Evolutionary conservation across 2,329 filamentous ascomycete genomes (phyloP).

Genomic region (Elsinoe ampelina): DNA sequence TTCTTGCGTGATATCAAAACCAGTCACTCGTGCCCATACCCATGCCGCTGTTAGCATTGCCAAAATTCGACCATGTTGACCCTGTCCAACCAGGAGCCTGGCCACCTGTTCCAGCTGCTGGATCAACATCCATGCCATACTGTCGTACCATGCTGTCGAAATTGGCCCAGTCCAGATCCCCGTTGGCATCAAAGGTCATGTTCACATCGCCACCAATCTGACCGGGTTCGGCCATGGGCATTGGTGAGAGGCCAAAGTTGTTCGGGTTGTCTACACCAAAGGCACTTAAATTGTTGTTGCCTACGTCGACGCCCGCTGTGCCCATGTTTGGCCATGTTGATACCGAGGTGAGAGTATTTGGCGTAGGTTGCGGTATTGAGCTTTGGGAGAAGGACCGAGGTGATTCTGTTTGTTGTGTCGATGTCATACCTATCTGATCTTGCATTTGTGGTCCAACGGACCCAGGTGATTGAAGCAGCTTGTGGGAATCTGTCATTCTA

Average conservation of each 20-base stretch:
- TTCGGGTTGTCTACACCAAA: slow-evolving; percentile 12
- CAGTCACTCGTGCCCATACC: slow-evolving; percentile 22
- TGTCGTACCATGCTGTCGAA: slow-evolving; percentile 42
- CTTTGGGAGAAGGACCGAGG: neutral
- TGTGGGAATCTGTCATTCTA: slow-evolving; percentile 3
- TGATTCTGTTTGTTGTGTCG: neutral
- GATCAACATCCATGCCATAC: slow-evolving; percentile 36
- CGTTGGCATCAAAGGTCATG: slow-evolving; percentile 28
- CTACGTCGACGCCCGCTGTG: neutral
- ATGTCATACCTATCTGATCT: neutral
- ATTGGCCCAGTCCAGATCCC: slow-evolving; percentile 38
- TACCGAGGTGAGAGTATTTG: neutral
- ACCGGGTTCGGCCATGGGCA: neutral
- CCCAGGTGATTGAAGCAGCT: neutral
- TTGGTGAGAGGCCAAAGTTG: slow-evolving; percentile 5
- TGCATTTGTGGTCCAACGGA: neutral
- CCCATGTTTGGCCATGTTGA: neutral
- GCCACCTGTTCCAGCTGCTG: neutral
- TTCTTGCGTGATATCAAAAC: slow-evolving; percentile 18
- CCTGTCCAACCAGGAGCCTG: slow-evolving; percentile 14
- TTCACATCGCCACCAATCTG: slow-evolving; percentile 9
- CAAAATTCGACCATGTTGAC: slow-evolving; percentile 18
- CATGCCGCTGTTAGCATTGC: slow-evolving; percentile 13
- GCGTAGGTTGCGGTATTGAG: neutral
- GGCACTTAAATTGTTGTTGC: neutral